Evolutionary conservation across 148 eudicot genomes (phyloP).

Genomic region (Polygonum aviculare): DNA sequence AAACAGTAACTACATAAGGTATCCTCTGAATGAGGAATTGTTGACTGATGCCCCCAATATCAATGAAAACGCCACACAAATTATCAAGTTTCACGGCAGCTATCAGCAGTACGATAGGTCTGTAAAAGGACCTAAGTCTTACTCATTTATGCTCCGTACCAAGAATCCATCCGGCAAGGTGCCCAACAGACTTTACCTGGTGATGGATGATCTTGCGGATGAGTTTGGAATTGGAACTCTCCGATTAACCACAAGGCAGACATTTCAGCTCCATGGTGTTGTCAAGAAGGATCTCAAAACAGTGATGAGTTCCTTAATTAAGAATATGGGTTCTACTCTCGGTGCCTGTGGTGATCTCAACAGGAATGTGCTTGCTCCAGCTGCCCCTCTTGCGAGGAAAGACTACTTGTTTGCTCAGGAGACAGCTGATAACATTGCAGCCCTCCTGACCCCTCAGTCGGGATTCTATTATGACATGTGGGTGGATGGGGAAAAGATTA

Average conservation of each 20-base stretch:
- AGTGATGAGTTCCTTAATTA: constrained; percentile 80
- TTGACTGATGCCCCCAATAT: constrained; percentile 67
- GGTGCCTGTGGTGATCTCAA: constrained; percentile 99
- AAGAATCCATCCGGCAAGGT: constrained; percentile 97
- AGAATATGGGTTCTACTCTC: constrained; percentile 91
- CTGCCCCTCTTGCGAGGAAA: constrained; percentile 80
- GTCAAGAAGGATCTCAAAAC: constrained; percentile 85
- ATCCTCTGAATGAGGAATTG: constrained; percentile 90
- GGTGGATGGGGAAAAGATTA: constrained; percentile 92
- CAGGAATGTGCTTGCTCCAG: constrained; percentile 94
- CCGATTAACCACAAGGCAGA: constrained; percentile 85
- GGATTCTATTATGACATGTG: constrained; percentile 99
- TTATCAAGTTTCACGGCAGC: constrained; percentile 98
- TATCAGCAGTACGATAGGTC: constrained; percentile 77
- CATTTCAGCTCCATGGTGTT: constrained; percentile 97
- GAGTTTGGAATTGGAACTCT: constrained; percentile 96
- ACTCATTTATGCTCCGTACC: constrained; percentile 99
- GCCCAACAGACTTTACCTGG: constrained; percentile 70
- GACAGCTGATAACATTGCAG: constrained; percentile 93
- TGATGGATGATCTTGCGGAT: constrained; percentile 97
- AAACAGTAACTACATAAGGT: constrained; percentile 87
- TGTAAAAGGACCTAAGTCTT: constrained; percentile 66
- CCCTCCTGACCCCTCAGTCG: constrained; percentile 88
- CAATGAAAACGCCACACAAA: constrained; percentile 81
- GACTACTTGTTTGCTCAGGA: constrained; percentile 84